Evolutionary conservation across 495 filamentous ascomycete genomes (phyloP).

Genomic region (Penicillium fimorum): DNA sequence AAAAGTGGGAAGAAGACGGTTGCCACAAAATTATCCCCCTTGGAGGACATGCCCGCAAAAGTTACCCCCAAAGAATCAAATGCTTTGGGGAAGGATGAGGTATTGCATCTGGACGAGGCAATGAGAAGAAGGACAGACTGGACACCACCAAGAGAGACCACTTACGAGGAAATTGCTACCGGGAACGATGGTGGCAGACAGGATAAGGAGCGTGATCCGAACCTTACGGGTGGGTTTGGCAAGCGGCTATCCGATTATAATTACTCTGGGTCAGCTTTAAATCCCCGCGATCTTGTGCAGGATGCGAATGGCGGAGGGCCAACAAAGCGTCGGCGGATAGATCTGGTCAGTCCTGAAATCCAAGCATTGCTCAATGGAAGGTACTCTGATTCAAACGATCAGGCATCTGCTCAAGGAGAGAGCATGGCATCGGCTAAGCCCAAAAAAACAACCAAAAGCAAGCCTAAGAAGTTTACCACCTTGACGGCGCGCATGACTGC

Average conservation of each 20-base stretch:
- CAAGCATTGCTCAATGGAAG: slow-evolving; percentile 17
- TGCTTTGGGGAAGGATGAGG: slow-evolving; percentile 23
- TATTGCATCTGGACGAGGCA: slow-evolving; percentile 36
- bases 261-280: slow-evolving; percentile 26
- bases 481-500: slow-evolving; percentile 83
- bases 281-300: slow-evolving; percentile 10
- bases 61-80: neutral
- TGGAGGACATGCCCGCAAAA: slow-evolving; percentile 1
- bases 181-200: slow-evolving; percentile 11
- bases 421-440: slow-evolving; percentile 11
- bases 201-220: neutral
- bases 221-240: slow-evolving; percentile 19
- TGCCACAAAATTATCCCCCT: neutral
- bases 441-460: slow-evolving; percentile 52
- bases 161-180: slow-evolving; percentile 5
- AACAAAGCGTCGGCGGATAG: slow-evolving; percentile 45
- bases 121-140: slow-evolving; percentile 42
- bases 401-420: slow-evolving; percentile 13
- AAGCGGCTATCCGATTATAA: slow-evolving; percentile 35
- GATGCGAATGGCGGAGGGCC: slow-evolving; percentile 24
- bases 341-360: slow-evolving; percentile 35
- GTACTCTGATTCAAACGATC: slow-evolving; percentile 8
- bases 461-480: slow-evolving; percentile 74
- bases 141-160: slow-evolving; percentile 40
- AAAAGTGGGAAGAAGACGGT: slow-evolving; percentile 18